A percentile compares a stretch with the other conserved stretches of the same genome.
These are phyloP conservation scores for Geranium brycei DNA, from an alignment of 345 rosid species.

Conservation along the genomic window DNA sequence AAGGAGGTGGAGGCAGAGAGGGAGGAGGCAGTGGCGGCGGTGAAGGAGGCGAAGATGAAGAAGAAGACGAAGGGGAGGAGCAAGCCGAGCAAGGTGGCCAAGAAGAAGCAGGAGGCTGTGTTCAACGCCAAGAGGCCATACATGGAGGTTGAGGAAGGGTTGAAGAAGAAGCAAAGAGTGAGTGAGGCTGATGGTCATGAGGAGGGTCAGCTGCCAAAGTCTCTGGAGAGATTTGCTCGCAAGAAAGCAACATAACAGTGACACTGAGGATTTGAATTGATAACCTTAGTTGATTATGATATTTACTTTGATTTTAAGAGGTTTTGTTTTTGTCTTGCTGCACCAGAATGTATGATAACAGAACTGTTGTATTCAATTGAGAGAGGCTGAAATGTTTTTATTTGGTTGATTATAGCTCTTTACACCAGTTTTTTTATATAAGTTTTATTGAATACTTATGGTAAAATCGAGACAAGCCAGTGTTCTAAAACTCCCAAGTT, in stretches of 20 bases:
- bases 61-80: constrained; percentile 81
- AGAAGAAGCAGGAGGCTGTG: constrained; percentile 50
- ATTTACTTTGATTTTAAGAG: too few relatives aligned
- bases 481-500: too few relatives aligned
- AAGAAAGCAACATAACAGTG: constrained; percentile 12
- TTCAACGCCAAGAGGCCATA: constrained; percentile 49
- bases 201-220: constrained; percentile 36
- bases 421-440: too few relatives aligned
- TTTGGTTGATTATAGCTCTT: too few relatives aligned
- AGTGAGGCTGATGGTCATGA: constrained; percentile 3
- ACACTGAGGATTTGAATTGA: too few relatives aligned
- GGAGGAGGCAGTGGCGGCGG: constrained; percentile 57
- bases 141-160: constrained; percentile 31
- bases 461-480: too few relatives aligned
- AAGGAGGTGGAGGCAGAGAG: constrained; percentile 47
- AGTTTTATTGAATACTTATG: too few relatives aligned
- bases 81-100: constrained; percentile 54
- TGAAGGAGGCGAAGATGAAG: constrained; percentile 34
- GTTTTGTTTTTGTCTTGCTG: too few relatives aligned
- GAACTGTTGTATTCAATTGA: too few relatives aligned
- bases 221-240: constrained; percentile 47
- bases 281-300: too few relatives aligned
- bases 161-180: constrained; percentile 47
- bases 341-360: too few relatives aligned
- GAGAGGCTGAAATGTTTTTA: too few relatives aligned